These are phyloP conservation scores for Aspergillus panamensis DNA, from an alignment of 495 filamentous ascomycete species.

Conservation along the genomic window DNA sequence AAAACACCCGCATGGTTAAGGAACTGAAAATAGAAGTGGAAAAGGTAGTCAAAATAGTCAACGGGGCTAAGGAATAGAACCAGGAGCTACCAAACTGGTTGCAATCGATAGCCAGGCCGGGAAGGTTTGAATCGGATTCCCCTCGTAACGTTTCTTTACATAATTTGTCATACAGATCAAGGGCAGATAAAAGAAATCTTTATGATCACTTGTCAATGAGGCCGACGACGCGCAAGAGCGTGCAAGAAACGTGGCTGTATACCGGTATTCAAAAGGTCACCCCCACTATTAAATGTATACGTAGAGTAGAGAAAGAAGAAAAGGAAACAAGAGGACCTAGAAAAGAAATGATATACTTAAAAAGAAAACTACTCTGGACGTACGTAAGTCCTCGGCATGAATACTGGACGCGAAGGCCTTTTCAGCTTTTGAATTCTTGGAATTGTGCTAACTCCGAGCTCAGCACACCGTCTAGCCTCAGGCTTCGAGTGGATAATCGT, in stretches of 20 bases:
- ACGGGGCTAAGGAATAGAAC: background rate
- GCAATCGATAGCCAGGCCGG: conserved; percentile 6
- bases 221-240: conserved; percentile 11
- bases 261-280: conserved; percentile 8
- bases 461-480: conserved; percentile 15
- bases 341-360: background rate
- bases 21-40: background rate
- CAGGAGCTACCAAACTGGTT: background rate
- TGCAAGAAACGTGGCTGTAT: conserved; percentile 18
- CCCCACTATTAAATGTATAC: conserved; percentile 18
- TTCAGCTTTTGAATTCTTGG: conserved; percentile 13
- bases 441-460: conserved; percentile 4
- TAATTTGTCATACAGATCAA: conserved; percentile 7
- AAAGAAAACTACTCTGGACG: background rate
- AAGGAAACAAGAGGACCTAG: conserved; percentile 1
- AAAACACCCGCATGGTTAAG: conserved; percentile 17
- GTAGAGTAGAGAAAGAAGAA: background rate
- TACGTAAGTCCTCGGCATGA: conserved; percentile 12
- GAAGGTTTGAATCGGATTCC: conserved; percentile 2
- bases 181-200: background rate
- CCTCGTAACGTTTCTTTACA: conserved; percentile 5
- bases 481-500: conserved; percentile 4
- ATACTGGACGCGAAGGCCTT: conserved; percentile 12
- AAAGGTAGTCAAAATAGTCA: background rate
- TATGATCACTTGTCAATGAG: conserved; percentile 1